Conservation (phyloP, 2,329 filamentous ascomycete species). For the Aspergillus sergii region DNA sequence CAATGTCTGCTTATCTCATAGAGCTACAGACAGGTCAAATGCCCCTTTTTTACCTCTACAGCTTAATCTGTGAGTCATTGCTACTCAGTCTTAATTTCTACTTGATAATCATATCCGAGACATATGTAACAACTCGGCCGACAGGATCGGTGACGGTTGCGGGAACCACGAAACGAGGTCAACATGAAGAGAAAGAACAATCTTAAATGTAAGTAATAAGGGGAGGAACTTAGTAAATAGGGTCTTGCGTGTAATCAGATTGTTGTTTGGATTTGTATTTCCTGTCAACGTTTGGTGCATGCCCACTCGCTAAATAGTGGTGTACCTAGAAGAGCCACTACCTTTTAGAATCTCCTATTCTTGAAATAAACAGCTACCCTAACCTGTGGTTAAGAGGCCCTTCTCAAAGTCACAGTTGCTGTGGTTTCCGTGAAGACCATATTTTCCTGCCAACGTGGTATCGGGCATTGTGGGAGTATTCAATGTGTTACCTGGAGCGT, state of each 20-base stretch:
- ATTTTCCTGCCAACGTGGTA: no score
- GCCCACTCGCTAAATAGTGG: not conserved
- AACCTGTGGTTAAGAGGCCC: no score
- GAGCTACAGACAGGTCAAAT: no score
- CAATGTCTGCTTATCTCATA: not conserved
- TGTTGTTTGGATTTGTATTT: not conserved
- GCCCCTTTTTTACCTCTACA: not conserved
- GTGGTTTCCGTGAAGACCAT: no score
- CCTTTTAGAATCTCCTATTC: no score
- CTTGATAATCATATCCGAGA: not conserved
- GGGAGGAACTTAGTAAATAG: not conserved
- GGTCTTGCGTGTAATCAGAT: not conserved
- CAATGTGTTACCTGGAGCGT: no score
- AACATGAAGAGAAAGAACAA: not conserved
- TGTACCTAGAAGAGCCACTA: not conserved
- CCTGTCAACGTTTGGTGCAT: not conserved
- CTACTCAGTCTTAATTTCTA: not conserved
- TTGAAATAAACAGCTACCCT: no score
- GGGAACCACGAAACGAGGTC: not conserved
- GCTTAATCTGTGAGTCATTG: not conserved
- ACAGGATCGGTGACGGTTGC: not conserved
- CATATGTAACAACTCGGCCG: not conserved
- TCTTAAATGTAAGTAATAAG: not conserved
- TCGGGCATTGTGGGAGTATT: no score
- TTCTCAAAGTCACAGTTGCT: no score